Percentiles rank a stretch among this genome's conserved stretches.
Evolutionary conservation across 2,329 filamentous ascomycete species (phyloP).

Genomic region (Pyrenophora seminiperda): DNA sequence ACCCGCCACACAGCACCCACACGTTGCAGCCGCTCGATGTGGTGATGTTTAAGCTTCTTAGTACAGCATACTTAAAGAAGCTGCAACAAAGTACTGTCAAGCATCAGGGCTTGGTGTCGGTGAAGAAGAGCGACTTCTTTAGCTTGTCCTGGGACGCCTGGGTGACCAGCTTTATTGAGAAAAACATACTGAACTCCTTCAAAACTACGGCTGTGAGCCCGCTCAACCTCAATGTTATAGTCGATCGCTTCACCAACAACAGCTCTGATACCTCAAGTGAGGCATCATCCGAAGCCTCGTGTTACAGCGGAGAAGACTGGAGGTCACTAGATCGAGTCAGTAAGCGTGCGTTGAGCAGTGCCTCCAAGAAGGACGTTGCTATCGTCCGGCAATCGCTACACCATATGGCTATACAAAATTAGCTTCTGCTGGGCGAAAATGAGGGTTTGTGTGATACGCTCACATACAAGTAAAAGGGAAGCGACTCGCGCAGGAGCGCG

Average conservation of each 20-base stretch:
- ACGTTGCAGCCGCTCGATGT: background rate
- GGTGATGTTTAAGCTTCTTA: constrained; percentile 11
- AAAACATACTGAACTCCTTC: too few species aligned
- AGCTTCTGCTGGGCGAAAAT: background rate
- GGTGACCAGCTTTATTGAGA: too few species aligned
- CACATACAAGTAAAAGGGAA: background rate
- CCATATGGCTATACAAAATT: background rate
- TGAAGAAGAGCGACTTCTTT: too few species aligned
- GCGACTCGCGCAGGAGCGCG: background rate
- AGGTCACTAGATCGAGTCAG: background rate
- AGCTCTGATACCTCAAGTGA: too few species aligned
- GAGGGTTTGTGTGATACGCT: background rate
- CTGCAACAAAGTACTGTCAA: too few species aligned
- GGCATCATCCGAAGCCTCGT: too few species aligned
- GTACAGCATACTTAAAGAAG: constrained; percentile 11
- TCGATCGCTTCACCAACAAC: too few species aligned
- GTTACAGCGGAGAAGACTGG: background rate
- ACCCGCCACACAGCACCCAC: too few species aligned
- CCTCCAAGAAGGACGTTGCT: background rate
- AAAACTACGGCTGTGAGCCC: too few species aligned
- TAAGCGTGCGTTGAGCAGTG: background rate
- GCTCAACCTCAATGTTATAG: too few species aligned
- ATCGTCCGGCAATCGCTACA: background rate
- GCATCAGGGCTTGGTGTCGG: too few species aligned
- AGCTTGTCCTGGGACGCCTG: too few species aligned